Evolutionary conservation across 306 rosid species (phyloP).

Genomic region (Cucumis sativus): Cucumber_9930_V3 NC_026660.2:35001-35500

Average conservation of each 20-base stretch:
- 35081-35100: constrained; percentile 35
- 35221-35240: constrained; percentile 93
- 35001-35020: constrained; percentile 84
- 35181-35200: constrained; percentile 91
- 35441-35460: constrained; percentile 80
- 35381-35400: constrained; percentile 99
- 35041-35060: constrained; percentile 67
- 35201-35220: constrained; percentile 91
- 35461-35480: constrained; percentile 94
- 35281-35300: constrained; percentile 94
- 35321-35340: constrained; percentile 58
- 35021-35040: constrained; percentile 65
- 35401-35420: constrained; percentile 84
- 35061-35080: constrained; percentile 51
- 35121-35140: constrained; percentile 86
- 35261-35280: constrained; percentile 98
- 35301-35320: constrained; percentile 88
- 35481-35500: constrained; percentile 90
- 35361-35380: constrained; percentile 88
- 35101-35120: constrained; percentile 78
- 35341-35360: constrained; percentile 81
- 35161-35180: constrained; percentile 97
- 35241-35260: constrained; percentile 85
- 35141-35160: constrained; percentile 98
- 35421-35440: constrained; percentile 60